Base-by-base conservation (phyloP, 2,329 filamentous ascomycete species). In the Rhytidhysteron rufulum region DNA sequence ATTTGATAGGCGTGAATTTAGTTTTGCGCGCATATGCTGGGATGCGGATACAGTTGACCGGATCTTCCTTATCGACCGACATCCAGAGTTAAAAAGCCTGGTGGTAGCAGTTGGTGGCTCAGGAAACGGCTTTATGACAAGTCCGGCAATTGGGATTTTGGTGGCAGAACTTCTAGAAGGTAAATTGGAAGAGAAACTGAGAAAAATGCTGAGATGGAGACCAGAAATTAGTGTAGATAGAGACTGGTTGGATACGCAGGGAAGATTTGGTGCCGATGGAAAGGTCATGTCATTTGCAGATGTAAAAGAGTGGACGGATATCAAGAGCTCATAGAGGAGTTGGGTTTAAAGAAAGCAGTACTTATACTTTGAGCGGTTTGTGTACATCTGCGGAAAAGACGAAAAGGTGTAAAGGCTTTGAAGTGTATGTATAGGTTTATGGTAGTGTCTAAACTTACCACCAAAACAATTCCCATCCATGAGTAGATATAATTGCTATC, bases 21-120 rank as follows among this genome's bases (percentile, higher is more conserved):
- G 58, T 16, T 77, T 74, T 44, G 72, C 72, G 6, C 63, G 74
- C 13, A 71, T 79, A 22, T 79, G 75, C 57, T 79, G 77, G 76
- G 76, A 75, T 49, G 70, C 75, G 0, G 77, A 80, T 48, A 79
- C 75, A 0, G 67, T 71, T 0, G 73, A 80, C 51, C 67, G 74
- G 3, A 63, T 71, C 16, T 79, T 78, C 40, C 52, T 80, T 15
- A 76, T 80, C 40, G 70, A 71, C 38, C 56, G 58, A 21, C 74
- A 79, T 53, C 72, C 74, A 0, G 58, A 67, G 11, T 58, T 68
- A 37, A 45, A 54, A 25, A 68, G 63, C 19, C 50, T 77, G 17
- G 53, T 74, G 3, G 49, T 79, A 13, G 75, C 71, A 4, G 67
- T 72, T 4, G 75, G 75, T 5, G 76, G 67, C 0, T 74, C 71